Evolutionary conservation across 2,329 filamentous ascomycete genomes (phyloP).

Genomic region (Huntiella moniliformis): DNA sequence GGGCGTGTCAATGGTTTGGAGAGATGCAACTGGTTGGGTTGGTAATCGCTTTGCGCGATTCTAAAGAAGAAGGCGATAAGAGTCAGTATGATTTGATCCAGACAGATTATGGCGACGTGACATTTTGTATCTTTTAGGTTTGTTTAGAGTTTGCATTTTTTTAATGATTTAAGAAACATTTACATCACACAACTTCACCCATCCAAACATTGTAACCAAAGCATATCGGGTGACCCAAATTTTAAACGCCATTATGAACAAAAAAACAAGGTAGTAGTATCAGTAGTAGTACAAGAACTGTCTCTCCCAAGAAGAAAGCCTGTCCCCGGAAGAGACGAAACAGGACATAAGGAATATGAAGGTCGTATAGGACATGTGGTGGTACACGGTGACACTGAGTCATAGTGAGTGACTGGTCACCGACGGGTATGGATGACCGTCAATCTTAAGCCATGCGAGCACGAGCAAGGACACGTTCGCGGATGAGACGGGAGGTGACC

Average conservation of each 20-base stretch:
- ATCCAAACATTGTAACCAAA: not conserved
- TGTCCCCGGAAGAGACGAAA: constrained; percentile 1
- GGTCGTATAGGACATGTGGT: not conserved
- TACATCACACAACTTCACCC: no score
- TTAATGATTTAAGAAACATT: no score
- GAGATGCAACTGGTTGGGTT: not conserved
- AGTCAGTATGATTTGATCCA: no score
- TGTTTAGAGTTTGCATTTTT: no score
- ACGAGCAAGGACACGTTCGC: constrained; percentile 49
- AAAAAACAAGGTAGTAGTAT: constrained; percentile 1
- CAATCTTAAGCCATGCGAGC: constrained; percentile 1
- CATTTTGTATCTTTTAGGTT: no score
- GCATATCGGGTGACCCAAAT: not conserved
- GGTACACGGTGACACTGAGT: not conserved
- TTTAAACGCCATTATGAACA: constrained; percentile 3
- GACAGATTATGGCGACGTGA: no score
- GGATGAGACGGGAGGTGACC: constrained; percentile 53
- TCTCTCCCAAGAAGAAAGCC: not conserved
- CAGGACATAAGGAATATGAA: not conserved
- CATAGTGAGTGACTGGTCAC: not conserved
- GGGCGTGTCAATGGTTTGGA: constrained; percentile 5
- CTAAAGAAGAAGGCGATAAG: no score
- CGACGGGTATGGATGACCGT: no score
- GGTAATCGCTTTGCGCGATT: constrained; percentile 1
- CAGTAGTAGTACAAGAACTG: constrained; percentile 4